These are phyloP conservation scores for Monosiga brevicollis DNA, from an alignment of 78 protist species.

Conservation along the genomic window DNA sequence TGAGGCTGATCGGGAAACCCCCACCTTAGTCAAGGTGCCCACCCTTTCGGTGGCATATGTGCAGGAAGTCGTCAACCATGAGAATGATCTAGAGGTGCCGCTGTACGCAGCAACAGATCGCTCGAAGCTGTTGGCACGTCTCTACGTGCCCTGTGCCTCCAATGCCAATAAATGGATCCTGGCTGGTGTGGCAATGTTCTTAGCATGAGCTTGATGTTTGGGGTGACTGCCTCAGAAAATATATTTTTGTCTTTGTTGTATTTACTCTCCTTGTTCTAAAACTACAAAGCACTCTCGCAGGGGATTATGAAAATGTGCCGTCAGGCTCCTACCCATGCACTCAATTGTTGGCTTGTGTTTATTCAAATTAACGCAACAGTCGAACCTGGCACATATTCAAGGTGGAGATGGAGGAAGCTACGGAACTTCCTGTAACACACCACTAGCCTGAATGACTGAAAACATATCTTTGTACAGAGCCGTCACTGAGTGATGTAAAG, in stretches of 20 bases:
- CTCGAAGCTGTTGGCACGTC: conserved; percentile 2
- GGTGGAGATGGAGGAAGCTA: too few relatives aligned
- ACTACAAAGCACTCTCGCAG: too few relatives aligned
- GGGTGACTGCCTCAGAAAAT: background rate
- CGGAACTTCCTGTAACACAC: too few relatives aligned
- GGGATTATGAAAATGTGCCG: too few relatives aligned
- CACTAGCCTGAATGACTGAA: too few relatives aligned
- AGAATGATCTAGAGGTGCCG: background rate
- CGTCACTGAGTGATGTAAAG: too few relatives aligned
- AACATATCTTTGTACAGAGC: too few relatives aligned
- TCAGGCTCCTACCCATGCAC: too few relatives aligned
- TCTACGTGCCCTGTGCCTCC: conserved; percentile 17
- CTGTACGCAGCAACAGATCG: conserved; percentile 10
- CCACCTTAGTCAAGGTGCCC: conserved; percentile 4
- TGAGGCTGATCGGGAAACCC: conserved; percentile 2
- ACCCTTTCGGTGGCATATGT: background rate
- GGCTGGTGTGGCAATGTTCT: conserved; percentile 17
- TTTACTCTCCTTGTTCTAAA: background rate
- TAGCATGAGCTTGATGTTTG: background rate
- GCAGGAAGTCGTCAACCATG: background rate
- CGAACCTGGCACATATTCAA: too few relatives aligned
- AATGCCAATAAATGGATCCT: conserved; percentile 5
- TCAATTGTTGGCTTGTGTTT: too few relatives aligned
- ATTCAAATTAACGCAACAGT: too few relatives aligned
- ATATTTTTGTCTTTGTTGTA: background rate